phyloP scores from a whole-genome alignment of 2,329 filamentous ascomycete species.

The Colletotrichum chlorophyti region DNA sequence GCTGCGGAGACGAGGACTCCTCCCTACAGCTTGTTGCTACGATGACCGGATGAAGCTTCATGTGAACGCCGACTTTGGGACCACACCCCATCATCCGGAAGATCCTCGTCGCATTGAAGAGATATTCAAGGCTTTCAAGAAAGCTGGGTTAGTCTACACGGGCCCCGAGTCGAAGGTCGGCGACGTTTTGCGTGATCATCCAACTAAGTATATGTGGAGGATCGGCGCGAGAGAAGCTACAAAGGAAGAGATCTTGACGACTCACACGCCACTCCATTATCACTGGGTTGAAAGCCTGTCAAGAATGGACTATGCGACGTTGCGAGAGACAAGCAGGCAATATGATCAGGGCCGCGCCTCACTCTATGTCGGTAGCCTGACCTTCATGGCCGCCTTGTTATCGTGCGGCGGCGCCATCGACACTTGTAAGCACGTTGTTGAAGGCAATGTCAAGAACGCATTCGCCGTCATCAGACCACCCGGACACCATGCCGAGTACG shows the following conservation, averaged over 20 bases:
- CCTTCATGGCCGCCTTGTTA: constrained; percentile 80
- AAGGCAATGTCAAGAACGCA: constrained; percentile 86
- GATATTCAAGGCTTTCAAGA: constrained; percentile 89
- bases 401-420: constrained; percentile 95
- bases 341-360: constrained; percentile 74
- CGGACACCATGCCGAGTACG: constrained; percentile 90
- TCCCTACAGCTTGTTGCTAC: constrained; percentile 83
- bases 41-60: constrained; percentile 97
- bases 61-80: constrained; percentile 79
- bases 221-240: constrained; percentile 83
- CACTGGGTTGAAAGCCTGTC: constrained; percentile 73
- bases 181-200: constrained; percentile 57
- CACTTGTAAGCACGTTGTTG: constrained; percentile 89
- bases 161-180: constrained; percentile 62
- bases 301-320: constrained; percentile 63
- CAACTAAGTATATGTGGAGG: constrained; percentile 72
- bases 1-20: constrained; percentile 52
- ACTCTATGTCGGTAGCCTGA: constrained; percentile 83
- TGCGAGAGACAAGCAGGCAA: constrained; percentile 69
- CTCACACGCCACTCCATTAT: constrained; percentile 81
- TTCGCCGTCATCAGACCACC: constrained; percentile 95
- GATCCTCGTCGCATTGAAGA: constrained; percentile 91
- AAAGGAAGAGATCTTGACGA: constrained; percentile 77
- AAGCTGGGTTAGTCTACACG: constrained; percentile 76
- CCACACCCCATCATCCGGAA: constrained; percentile 86